Conservation (phyloP, 164 flowering plant species). For the Magnolia officinalis region DNA sequence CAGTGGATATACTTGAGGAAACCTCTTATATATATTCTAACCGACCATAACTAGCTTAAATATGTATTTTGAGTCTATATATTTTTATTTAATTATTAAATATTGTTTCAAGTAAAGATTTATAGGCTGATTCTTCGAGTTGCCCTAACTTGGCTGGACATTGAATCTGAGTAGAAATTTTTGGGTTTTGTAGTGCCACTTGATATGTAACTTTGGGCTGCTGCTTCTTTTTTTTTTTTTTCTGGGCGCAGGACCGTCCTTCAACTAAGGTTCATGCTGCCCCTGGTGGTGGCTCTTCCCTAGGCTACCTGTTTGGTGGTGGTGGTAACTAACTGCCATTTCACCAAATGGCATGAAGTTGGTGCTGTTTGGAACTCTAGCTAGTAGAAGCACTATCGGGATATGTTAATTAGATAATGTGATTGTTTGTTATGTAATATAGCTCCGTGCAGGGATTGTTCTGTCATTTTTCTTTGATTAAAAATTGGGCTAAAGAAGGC, state of each 20-base stretch:
- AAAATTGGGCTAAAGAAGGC: background rate
- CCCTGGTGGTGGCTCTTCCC: conserved; percentile 26
- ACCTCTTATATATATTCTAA: too few relatives aligned
- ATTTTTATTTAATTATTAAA: too few relatives aligned
- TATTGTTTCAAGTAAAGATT: too few relatives aligned
- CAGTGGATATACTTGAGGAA: too few relatives aligned
- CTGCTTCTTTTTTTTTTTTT: background rate
- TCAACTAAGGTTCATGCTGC: conserved; percentile 28
- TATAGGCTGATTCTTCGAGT: too few relatives aligned
- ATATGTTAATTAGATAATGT: background rate
- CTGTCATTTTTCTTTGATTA: background rate
- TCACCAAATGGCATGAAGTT: background rate
- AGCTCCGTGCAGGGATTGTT: background rate
- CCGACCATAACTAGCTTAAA: too few relatives aligned
- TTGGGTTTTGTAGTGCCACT: too few relatives aligned
- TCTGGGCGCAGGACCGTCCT: conserved; percentile 17
- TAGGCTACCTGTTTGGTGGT: conserved; percentile 11
- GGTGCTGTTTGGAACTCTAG: background rate
- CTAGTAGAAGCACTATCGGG: background rate
- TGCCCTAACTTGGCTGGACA: too few relatives aligned
- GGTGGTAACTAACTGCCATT: conserved; percentile 1
- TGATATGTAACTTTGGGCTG: background rate
- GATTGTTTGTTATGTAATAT: background rate
- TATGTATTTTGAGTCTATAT: too few relatives aligned
- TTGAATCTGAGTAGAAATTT: too few relatives aligned